A percentile compares a stretch with the other conserved stretches of the same genome.
Conservation (phyloP, 441 rosid genomes). For the Bruguiera hainesii region DNA sequence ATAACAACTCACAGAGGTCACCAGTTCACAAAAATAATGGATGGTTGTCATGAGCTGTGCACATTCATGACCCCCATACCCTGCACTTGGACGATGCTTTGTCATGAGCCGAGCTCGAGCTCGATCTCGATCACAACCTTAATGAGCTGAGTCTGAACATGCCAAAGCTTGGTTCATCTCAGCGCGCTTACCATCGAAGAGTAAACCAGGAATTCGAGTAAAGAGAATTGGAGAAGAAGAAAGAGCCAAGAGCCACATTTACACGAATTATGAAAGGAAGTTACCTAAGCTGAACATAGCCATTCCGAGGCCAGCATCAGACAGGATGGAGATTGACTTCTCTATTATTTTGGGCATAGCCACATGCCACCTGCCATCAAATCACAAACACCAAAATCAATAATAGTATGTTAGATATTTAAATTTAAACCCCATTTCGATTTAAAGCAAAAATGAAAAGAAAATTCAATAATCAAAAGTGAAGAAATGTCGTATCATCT, state of each 20-base stretch:
- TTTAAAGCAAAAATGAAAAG: too few species aligned
- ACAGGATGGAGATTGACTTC: constrained; percentile 90
- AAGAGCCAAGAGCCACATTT: background rate
- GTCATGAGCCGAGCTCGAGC: too few species aligned
- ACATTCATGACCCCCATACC: background rate
- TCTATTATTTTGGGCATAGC: constrained; percentile 82
- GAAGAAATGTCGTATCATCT: too few species aligned
- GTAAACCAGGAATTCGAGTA: too few species aligned
- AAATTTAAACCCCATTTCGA: too few species aligned
- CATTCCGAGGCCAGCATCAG: constrained; percentile 99
- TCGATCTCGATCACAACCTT: too few species aligned
- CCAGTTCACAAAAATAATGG: background rate
- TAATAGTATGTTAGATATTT: too few species aligned
- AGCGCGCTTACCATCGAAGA: too few species aligned
- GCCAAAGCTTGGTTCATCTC: too few species aligned
- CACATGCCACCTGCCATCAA: constrained; percentile 66
- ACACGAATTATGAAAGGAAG: constrained; percentile 20
- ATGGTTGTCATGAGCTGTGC: constrained; percentile 30
- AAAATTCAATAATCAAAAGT: background rate
- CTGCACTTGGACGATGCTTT: background rate
- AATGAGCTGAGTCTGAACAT: too few species aligned
- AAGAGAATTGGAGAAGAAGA: too few species aligned
- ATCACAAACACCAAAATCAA: constrained; percentile 7
- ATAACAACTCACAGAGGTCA: constrained; percentile 7
- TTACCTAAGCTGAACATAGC: constrained; percentile 99